A percentile compares a stretch with the other conserved stretches of the same genome.
phyloP scores from a whole-genome alignment of 2,329 filamentous ascomycete species.

The Diaporthe batatas region DNA sequence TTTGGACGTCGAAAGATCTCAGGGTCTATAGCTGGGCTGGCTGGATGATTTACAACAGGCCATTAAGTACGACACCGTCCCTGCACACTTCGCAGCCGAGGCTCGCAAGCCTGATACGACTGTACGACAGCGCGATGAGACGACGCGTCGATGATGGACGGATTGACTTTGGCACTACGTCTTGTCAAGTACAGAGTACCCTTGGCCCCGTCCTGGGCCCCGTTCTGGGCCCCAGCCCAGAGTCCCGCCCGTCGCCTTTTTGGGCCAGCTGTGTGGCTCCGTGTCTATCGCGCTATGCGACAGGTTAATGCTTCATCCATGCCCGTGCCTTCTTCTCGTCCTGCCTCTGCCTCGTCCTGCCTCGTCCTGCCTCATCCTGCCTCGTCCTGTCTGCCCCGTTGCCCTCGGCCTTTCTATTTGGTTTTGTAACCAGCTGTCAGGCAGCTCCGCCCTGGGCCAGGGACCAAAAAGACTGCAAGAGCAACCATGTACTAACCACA shows the following conservation, averaged over 20 bases:
- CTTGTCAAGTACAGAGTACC: constrained; percentile 27
- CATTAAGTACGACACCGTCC: neutral
- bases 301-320: constrained; percentile 32
- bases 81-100: neutral
- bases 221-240: constrained; percentile 7
- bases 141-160: neutral
- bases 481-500: neutral
- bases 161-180: constrained; percentile 24
- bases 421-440: neutral
- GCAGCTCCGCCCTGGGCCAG: neutral
- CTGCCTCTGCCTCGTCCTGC: neutral
- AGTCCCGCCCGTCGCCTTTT: constrained; percentile 24
- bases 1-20: constrained; percentile 7
- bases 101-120: neutral
- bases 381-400: neutral
- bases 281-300: constrained; percentile 31
- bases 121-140: neutral
- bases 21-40: neutral
- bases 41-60: neutral
- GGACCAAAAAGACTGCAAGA: neutral
- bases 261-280: constrained; percentile 9
- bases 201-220: neutral
- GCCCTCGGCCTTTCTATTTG: neutral
- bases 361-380: neutral
- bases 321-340: neutral